These are phyloP conservation scores for Nigrograna mackinnonii DNA, from an alignment of 2,329 filamentous ascomycete species.

Conservation along the genomic window DNA sequence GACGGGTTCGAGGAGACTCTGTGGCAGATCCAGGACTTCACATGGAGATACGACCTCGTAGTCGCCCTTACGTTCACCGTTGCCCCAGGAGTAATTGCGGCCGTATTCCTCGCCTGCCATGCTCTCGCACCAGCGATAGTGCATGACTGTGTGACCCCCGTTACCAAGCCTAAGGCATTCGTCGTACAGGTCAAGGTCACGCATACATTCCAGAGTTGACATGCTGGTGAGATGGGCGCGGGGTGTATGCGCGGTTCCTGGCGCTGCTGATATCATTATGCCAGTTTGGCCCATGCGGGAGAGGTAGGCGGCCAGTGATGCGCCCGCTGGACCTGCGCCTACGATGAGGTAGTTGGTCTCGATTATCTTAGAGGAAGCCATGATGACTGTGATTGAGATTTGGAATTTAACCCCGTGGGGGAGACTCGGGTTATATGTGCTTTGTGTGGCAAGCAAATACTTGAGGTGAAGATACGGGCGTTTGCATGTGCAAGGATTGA, in stretches of 20 bases:
- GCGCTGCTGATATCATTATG: constrained; percentile 55
- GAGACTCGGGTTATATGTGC: not conserved
- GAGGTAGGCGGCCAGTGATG: constrained; percentile 58
- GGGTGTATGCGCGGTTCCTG: constrained; percentile 59
- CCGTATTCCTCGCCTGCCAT: constrained; percentile 51
- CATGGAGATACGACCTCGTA: constrained; percentile 48
- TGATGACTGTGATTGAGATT: not conserved
- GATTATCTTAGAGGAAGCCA: constrained; percentile 19
- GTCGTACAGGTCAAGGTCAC: constrained; percentile 49
- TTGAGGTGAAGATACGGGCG: too few relatives aligned
- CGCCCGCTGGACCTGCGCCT: constrained; percentile 59
- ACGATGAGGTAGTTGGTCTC: constrained; percentile 55
- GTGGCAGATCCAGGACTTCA: constrained; percentile 46
- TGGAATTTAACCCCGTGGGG: not conserved
- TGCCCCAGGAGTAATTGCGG: constrained; percentile 47
- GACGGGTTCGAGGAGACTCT: constrained; percentile 49
- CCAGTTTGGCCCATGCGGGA: constrained; percentile 55
- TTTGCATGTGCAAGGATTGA: too few relatives aligned
- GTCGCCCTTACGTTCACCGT: constrained; percentile 43
- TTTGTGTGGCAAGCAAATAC: not conserved
- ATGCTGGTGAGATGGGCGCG: constrained; percentile 65
- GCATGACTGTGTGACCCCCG: constrained; percentile 37
- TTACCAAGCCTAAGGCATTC: constrained; percentile 36
- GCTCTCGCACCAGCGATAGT: constrained; percentile 49
- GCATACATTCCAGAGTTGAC: constrained; percentile 55